Conservation (phyloP, 176 grass and related monocot species). For the Olyra latifolia region DNA sequence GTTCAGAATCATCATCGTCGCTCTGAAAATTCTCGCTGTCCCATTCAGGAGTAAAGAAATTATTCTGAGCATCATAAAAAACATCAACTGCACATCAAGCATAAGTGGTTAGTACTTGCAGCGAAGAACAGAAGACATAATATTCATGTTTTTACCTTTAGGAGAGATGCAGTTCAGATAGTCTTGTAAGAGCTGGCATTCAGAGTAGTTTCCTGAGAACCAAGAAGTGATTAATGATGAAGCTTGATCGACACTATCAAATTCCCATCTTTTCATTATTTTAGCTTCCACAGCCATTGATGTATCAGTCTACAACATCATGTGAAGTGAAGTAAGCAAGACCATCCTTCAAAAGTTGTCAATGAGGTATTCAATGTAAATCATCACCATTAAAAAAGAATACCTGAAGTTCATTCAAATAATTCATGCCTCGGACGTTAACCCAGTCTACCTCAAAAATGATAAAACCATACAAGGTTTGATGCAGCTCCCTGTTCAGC, state of each 20-base stretch:
- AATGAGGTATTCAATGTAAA: background rate
- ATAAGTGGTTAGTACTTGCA: slow-evolving; percentile 36
- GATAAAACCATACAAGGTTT: slow-evolving; percentile 91
- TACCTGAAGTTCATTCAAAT: slow-evolving; percentile 99
- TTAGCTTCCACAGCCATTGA: slow-evolving; percentile 87
- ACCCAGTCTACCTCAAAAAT: slow-evolving; percentile 90
- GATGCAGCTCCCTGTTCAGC: slow-evolving; percentile 82
- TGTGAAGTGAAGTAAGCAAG: slow-evolving; percentile 22
- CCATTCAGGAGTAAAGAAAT: slow-evolving; percentile 35
- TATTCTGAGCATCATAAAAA: slow-evolving; percentile 77
- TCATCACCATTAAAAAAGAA: background rate
- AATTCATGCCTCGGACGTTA: slow-evolving; percentile 87
- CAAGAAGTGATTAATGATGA: slow-evolving; percentile 65
- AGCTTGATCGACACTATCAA: slow-evolving; percentile 86
- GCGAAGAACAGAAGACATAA: slow-evolving; percentile 13
- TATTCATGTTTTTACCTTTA: slow-evolving; percentile 49
- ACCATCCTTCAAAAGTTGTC: slow-evolving; percentile 7
- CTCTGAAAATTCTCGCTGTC: slow-evolving; percentile 33
- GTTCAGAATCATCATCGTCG: slow-evolving; percentile 37
- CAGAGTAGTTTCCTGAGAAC: slow-evolving; percentile 61
- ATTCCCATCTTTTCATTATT: slow-evolving; percentile 94
- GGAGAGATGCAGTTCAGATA: slow-evolving; percentile 67
- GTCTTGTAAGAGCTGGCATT: slow-evolving; percentile 55
- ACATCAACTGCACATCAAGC: slow-evolving; percentile 57
- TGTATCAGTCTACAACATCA: slow-evolving; percentile 71